phyloP scores from a whole-genome alignment of 192 early-diverging fungal genomes.

The Coemansia guatemalensis region DNA sequence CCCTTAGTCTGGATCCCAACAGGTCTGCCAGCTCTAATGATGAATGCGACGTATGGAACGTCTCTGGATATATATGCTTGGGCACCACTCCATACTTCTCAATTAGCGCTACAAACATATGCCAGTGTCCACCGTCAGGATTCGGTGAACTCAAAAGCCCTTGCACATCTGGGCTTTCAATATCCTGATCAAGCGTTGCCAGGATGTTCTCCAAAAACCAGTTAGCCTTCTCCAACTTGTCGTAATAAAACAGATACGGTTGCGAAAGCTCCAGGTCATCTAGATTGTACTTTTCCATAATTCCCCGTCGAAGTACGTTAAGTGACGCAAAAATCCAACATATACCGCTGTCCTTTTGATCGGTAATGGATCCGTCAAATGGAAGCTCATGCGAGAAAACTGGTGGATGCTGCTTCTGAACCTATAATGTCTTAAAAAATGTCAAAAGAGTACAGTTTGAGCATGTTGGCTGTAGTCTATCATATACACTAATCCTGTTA shows the following conservation, averaged over 20 bases:
- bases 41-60: conserved; percentile 58
- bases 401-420: conserved; percentile 29
- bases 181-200: conserved; percentile 58
- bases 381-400: conserved; percentile 48
- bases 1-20: conserved; percentile 62
- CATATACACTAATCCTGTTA: too few species aligned
- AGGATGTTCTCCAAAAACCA: conserved; percentile 80
- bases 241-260: conserved; percentile 71
- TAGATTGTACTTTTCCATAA: conserved; percentile 74
- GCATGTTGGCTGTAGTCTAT: too few species aligned
- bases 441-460: too few species aligned
- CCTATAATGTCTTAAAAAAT: neutral
- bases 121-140: conserved; percentile 73
- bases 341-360: conserved; percentile 72
- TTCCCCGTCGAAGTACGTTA: conserved; percentile 66
- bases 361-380: conserved; percentile 57
- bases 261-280: conserved; percentile 82
- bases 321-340: conserved; percentile 84
- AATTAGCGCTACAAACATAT: conserved; percentile 75
- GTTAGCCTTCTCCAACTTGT: conserved; percentile 82
- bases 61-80: conserved; percentile 66
- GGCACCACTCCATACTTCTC: conserved; percentile 77
- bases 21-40: conserved; percentile 61
- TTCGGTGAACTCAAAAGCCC: conserved; percentile 64
- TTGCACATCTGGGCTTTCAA: conserved; percentile 68